Conservation (phyloP, 257 asterid genomes). For the Solanum pennellii region DNA sequence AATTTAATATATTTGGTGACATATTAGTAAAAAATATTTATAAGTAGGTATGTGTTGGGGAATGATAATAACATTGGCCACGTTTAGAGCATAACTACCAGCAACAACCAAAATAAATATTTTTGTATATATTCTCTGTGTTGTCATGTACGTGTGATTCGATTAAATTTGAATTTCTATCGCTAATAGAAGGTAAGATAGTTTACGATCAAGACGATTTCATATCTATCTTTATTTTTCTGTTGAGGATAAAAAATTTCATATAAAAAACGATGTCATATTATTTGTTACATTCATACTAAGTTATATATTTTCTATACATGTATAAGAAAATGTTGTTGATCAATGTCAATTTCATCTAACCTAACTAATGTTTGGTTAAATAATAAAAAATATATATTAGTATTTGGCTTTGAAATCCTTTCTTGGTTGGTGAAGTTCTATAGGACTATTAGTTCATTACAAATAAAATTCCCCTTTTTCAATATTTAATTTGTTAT, state of each 20-base stretch:
- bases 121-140: neutral
- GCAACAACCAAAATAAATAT: neutral
- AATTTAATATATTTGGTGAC: neutral
- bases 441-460: neutral
- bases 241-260: neutral
- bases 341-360: neutral
- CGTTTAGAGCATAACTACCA: neutral
- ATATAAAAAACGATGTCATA: neutral
- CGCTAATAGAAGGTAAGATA: fast-evolving
- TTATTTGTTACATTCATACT: neutral
- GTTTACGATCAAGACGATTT: fast-evolving
- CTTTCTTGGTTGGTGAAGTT: neutral
- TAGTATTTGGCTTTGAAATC: neutral
- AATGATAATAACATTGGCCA: neutral
- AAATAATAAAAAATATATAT: neutral
- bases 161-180: neutral
- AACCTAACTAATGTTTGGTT: neutral
- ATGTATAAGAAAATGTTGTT: fast-evolving
- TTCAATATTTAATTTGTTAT: neutral
- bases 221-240: neutral
- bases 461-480: neutral
- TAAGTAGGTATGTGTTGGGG: neutral
- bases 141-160: neutral
- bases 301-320: neutral
- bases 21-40: neutral